phyloP scores from a whole-genome alignment of 805 yeast genomes.

The Blastobotrys muscicola region DNA sequence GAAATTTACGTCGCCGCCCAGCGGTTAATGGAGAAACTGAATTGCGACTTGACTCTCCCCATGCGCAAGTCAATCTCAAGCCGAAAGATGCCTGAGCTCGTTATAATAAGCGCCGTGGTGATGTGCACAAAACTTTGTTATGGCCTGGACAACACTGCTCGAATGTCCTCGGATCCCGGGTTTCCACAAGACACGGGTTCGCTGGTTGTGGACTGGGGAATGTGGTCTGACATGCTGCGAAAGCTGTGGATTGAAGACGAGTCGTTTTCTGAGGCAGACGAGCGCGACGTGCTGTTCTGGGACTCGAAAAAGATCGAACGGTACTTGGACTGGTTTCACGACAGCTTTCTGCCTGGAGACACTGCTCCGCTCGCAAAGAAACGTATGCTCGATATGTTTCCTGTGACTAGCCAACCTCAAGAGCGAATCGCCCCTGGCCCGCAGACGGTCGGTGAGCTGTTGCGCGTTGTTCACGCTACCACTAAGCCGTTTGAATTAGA shows the following conservation, averaged over 20 bases:
- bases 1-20: slow-evolving; percentile 31
- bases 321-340: slow-evolving; percentile 45
- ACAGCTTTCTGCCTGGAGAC: slow-evolving; percentile 11
- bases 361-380: slow-evolving; percentile 1
- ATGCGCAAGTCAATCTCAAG: not conserved
- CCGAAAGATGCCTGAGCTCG: slow-evolving; percentile 9
- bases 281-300: slow-evolving; percentile 38
- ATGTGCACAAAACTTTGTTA: slow-evolving; percentile 13
- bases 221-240: slow-evolving; percentile 29
- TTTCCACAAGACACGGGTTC: slow-evolving; percentile 11
- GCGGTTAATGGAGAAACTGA: slow-evolving; percentile 4
- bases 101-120: slow-evolving; percentile 8
- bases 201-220: slow-evolving; percentile 14
- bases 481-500: not conserved
- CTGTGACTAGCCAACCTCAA: slow-evolving; percentile 10
- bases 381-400: slow-evolving; percentile 18
- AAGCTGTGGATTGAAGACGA: slow-evolving; percentile 21
- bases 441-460: slow-evolving; percentile 10
- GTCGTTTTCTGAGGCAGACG: slow-evolving; percentile 20
- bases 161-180: not conserved
- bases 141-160: slow-evolving; percentile 11
- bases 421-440: not conserved
- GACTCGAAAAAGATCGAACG: slow-evolving; percentile 34
- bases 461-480: slow-evolving; percentile 6
- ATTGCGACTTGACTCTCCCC: slow-evolving; percentile 1